Conservation (phyloP, 805 yeast species). For the Monosporozyma unispora region DNA sequence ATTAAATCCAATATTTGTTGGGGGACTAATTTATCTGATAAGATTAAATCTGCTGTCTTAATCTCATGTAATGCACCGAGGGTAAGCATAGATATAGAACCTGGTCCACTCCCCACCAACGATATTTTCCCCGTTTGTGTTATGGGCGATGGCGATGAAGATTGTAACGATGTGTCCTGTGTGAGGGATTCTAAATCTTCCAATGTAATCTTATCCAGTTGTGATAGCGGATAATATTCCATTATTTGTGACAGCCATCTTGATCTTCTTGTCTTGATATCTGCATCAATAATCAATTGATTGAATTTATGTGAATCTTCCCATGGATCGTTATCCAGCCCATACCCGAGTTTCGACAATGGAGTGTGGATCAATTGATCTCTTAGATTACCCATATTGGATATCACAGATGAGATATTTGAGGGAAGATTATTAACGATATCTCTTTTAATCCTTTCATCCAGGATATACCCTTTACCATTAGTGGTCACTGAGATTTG, state of each 20-base stretch:
- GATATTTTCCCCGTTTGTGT: slow-evolving; percentile 48
- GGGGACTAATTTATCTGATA: slow-evolving; percentile 91
- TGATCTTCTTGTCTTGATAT: slow-evolving; percentile 49
- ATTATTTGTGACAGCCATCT: slow-evolving; percentile 86
- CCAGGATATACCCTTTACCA: slow-evolving; percentile 84
- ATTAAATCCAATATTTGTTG: slow-evolving; percentile 73
- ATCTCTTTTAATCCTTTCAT: slow-evolving; percentile 71
- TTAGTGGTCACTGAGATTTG: slow-evolving; percentile 78
- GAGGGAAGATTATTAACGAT: slow-evolving; percentile 55
- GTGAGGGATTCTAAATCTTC: slow-evolving; percentile 29
- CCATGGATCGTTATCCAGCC: slow-evolving; percentile 59
- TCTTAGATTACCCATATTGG: slow-evolving; percentile 61
- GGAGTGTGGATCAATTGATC: slow-evolving; percentile 34
- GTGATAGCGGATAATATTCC: slow-evolving; percentile 75
- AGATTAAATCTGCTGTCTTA: slow-evolving; percentile 67
- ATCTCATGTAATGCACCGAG: slow-evolving; percentile 79
- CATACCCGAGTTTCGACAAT: slow-evolving; percentile 24
- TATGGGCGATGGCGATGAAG: not conserved
- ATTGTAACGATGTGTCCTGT: not conserved
- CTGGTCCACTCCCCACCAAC: slow-evolving; percentile 94
- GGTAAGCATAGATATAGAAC: slow-evolving; percentile 72
- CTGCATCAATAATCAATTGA: slow-evolving; percentile 45
- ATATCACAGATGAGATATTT: slow-evolving; percentile 61
- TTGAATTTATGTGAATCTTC: slow-evolving; percentile 54
- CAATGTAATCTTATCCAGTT: slow-evolving; percentile 50